Base-by-base conservation (phyloP, 371 early-diverging fungal species). In the Circinella minor region DNA sequence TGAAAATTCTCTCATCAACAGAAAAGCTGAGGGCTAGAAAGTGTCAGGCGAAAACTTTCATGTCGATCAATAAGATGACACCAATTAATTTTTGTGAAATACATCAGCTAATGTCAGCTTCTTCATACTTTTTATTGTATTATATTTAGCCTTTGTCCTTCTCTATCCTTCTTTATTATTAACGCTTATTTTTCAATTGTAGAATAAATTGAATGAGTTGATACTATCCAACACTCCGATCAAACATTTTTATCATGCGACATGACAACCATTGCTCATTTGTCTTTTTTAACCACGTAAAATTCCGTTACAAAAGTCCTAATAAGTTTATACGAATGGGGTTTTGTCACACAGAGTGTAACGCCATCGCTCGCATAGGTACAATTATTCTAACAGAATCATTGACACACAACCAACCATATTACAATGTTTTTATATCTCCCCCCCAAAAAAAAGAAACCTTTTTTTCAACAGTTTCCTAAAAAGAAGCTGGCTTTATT, bases 171-270 rank as follows among this genome's bases (percentile, higher is more conserved):
- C 27, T 27, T 27, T 27, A 27, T 27, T 27, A 27, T 27, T 27
- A 27, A 27, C 27, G 27, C 2, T 27, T 2, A 27, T 27, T 27
- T 55, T 34, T 27, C 6, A 18, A 34, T n/a, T 0, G 57, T 7
- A 17, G 5, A n/a, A 18, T 36, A 34, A 4, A 8, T 11, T 20
- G 6, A 10, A 27, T 34, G 34, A 27, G 57, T 34, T 27, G 57
- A 57, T 57, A 5, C 47, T 15, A n/a, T 27, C 9, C 43, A 43
- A 43, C 43, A 43, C 57, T 57, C 57, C 57, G 57, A 8, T n/a
- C 57, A 4, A 27, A 57, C 57, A 57, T 57, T 57, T 57, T 57
- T 57, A 34, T 57, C 57, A 57, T 57, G 57, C 57, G 57, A 57
- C 57, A 57, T 57, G 36, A 57, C 34, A 57, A 34, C 57, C 57